A percentile compares a stretch with the other conserved stretches of the same genome.
These are phyloP conservation scores for Alopecurus myosuroides DNA, from an alignment of 176 grass and related monocot genomes.

Conservation along the genomic window DNA sequence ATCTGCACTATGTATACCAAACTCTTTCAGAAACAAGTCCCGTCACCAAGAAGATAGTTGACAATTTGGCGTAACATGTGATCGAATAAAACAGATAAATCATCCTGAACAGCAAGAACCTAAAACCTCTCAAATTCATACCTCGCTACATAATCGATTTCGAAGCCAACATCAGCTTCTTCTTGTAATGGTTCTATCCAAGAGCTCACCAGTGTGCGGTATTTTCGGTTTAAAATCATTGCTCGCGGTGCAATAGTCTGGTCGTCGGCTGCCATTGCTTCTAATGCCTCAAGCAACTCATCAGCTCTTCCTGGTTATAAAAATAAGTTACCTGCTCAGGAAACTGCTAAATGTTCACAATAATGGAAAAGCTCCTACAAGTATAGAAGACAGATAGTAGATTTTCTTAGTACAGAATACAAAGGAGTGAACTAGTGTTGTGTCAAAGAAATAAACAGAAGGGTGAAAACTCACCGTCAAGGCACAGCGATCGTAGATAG, in stretches of 20 bases:
- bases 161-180: slow-evolving; percentile 94
- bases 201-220: slow-evolving; percentile 92
- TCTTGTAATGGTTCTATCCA: slow-evolving; percentile 99
- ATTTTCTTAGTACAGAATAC: slow-evolving; percentile 13
- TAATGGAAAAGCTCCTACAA: slow-evolving; percentile 32
- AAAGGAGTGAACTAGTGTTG: background rate
- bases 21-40: background rate
- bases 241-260: slow-evolving; percentile 77
- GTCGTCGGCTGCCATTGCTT: slow-evolving; percentile 77
- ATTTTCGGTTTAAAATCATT: slow-evolving; percentile 95
- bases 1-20: background rate
- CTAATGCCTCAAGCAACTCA: slow-evolving; percentile 91
- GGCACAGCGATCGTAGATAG: slow-evolving; percentile 84
- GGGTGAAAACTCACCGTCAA: slow-evolving; percentile 54
- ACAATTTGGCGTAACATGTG: background rate
- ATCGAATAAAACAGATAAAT: slow-evolving; percentile 3
- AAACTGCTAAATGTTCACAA: slow-evolving; percentile 52
- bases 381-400: slow-evolving; percentile 16
- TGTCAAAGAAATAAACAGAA: background rate
- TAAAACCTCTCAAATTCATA: slow-evolving; percentile 24
- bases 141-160: slow-evolving; percentile 96
- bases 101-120: slow-evolving; percentile 9
- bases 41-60: background rate
- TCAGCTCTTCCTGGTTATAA: slow-evolving; percentile 90
- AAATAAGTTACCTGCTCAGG: slow-evolving; percentile 56